phyloP scores from a whole-genome alignment of 2,329 filamentous ascomycete genomes.

The Thelonectria blattea region DNA sequence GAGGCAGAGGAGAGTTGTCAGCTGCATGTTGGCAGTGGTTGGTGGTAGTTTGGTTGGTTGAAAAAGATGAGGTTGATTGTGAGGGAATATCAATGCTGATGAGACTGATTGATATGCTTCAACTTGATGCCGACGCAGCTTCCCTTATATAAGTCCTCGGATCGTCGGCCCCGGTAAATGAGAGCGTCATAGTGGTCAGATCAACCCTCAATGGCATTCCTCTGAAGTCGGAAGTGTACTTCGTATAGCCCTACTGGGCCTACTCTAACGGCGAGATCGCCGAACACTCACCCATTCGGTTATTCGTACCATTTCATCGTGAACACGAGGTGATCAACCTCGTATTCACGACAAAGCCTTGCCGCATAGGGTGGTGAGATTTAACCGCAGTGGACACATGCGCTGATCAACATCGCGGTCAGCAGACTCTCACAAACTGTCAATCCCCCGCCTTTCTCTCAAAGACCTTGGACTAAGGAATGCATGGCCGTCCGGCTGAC shows the following conservation, averaged over 20 bases:
- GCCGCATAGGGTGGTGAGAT: not conserved
- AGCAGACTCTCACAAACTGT: not conserved
- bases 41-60: not conserved
- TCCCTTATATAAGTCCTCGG: not conserved
- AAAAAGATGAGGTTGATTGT: not conserved
- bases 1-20: constrained; percentile 47
- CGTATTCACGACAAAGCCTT: not conserved
- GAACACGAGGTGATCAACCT: not conserved
- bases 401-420: not conserved
- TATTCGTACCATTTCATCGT: not conserved
- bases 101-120: not conserved
- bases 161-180: not conserved
- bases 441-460: not conserved
- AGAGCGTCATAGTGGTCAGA: not conserved
- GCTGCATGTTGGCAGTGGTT: constrained; percentile 47
- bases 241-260: no score
- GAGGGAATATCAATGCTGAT: not conserved
- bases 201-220: no score
- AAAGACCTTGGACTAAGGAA: not conserved
- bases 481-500: not conserved
- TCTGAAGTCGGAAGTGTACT: no score
- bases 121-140: not conserved
- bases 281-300: not conserved
- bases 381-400: not conserved
- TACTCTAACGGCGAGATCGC: not conserved